Conservation (phyloP, 164 flowering plant genomes). For the grape (Vitis vinifera) region DNA sequence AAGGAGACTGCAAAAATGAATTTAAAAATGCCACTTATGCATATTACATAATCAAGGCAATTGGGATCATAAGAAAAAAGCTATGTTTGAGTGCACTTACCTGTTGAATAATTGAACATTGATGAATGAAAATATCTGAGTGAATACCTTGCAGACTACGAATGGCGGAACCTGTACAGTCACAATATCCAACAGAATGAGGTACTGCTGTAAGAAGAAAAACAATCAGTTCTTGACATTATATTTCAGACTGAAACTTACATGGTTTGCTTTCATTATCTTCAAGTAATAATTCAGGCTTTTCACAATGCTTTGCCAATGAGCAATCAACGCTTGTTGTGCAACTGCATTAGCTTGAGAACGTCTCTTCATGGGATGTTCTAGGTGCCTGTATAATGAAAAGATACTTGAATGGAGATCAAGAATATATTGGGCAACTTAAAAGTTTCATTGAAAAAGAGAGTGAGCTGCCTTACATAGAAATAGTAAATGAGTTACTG, state of each 20-base stretch:
- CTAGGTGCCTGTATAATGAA: slow-evolving; percentile 64
- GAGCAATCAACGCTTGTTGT: slow-evolving; percentile 77
- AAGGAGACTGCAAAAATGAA: no score
- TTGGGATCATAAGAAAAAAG: not conserved
- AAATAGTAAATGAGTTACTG: not conserved
- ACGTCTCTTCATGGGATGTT: slow-evolving; percentile 75
- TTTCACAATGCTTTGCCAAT: slow-evolving; percentile 82
- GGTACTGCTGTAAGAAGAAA: not conserved
- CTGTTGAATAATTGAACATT: slow-evolving; percentile 82
- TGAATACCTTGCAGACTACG: slow-evolving; percentile 64
- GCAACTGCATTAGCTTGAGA: slow-evolving; percentile 72
- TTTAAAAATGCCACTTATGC: no score
- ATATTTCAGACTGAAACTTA: slow-evolving; percentile 25
- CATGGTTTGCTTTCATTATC: slow-evolving; percentile 68
- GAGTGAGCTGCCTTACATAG: not conserved
- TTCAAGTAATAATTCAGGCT: slow-evolving; percentile 53
- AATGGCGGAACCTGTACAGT: slow-evolving; percentile 64
- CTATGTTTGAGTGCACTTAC: slow-evolving; percentile 20
- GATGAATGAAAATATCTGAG: slow-evolving; percentile 73
- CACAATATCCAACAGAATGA: slow-evolving; percentile 5
- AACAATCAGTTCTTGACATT: not conserved
- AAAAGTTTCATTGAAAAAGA: not conserved
- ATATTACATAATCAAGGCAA: not conserved
- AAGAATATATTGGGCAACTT: not conserved
- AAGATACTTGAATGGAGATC: not conserved